Evolutionary conservation across 1,139 yeast genomes (phyloP), one percentile per base, ranked within the genome.

Genomic region (Nematodospora anomalae): DNA sequence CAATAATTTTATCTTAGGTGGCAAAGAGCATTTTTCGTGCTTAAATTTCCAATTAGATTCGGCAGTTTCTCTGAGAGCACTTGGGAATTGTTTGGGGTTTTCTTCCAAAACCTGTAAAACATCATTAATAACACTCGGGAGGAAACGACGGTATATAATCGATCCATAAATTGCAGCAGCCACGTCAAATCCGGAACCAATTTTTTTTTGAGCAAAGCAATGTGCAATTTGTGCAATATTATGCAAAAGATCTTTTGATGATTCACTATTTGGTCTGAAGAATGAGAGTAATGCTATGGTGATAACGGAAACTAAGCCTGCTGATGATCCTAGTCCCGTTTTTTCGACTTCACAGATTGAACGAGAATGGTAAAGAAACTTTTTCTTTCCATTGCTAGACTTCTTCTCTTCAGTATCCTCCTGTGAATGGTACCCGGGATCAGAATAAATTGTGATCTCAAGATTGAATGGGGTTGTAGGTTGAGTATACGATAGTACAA

Each of bases 171-270:
- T 83, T 0, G 98, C 98, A 6, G 97, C 83, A 0, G 96, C 97
- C 28, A 94, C 95, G 55, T 92, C 98, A 58, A 92, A 92, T 0
- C 98, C 98, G 3, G 96, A 87, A 0, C 98, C 98, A 18, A 92
- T 81, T 58, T 94, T 94, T 30, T 87, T 86, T 57, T 92, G 98
- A 2, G 98, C 97, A 38, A 77, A 75, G 57, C 97, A 90, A 57
- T 92, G 98, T 1, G 96, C 85, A 9, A 87, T 67, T 55, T 92
- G 98, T 0, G 97, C 79, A 23, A 88, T 62, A 50, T 88, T 90
- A 58, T 92, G 97, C 20, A 92, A 67, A 4, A 68, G 43, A 39
- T 71, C 64, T 9, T 69, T 51, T 7, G 40, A 33, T 3, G 40
- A 25, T 3, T 41, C 37, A 2, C 44, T 34, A 6, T 53, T 53